Conservation (phyloP, 495 filamentous ascomycete species). For the Aspergillus sclerotioniger region DNA sequence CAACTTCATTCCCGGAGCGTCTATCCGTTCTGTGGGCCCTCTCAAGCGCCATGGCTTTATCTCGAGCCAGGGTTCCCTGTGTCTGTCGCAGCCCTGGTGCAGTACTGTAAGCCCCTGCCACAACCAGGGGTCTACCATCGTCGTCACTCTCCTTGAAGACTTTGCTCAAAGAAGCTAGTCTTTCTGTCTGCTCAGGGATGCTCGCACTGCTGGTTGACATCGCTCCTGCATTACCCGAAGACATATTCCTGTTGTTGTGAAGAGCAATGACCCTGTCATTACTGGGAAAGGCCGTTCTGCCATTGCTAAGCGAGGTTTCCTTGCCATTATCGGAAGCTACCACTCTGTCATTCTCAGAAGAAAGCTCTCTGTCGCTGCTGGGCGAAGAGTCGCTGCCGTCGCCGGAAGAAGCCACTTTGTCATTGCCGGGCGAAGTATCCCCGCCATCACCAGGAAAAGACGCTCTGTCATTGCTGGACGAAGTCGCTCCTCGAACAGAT, state of each 20-base stretch:
- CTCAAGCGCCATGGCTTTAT: conserved; percentile 12
- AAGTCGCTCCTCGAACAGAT: background rate
- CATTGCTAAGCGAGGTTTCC: background rate
- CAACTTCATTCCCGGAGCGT: conserved; percentile 13
- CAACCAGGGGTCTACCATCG: background rate
- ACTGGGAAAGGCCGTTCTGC: background rate
- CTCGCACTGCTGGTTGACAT: background rate
- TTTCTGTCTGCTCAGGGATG: background rate
- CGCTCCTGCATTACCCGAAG: background rate
- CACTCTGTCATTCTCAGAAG: no score
- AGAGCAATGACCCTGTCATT: background rate
- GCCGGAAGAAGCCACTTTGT: background rate
- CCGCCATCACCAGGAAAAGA: background rate
- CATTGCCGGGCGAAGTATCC: background rate
- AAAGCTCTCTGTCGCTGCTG: background rate
- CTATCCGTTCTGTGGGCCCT: conserved; percentile 8
- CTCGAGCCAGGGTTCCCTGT: background rate
- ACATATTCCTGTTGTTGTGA: background rate
- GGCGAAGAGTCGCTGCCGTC: background rate
- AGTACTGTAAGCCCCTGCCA: background rate
- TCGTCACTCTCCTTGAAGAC: background rate
- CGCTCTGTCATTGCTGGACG: background rate
- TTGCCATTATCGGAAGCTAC: background rate
- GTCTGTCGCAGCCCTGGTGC: background rate
- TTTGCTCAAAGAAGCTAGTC: background rate